Base-by-base conservation (phyloP, 495 filamentous ascomycete genomes). In the Penicillium egyptiacum region DNA sequence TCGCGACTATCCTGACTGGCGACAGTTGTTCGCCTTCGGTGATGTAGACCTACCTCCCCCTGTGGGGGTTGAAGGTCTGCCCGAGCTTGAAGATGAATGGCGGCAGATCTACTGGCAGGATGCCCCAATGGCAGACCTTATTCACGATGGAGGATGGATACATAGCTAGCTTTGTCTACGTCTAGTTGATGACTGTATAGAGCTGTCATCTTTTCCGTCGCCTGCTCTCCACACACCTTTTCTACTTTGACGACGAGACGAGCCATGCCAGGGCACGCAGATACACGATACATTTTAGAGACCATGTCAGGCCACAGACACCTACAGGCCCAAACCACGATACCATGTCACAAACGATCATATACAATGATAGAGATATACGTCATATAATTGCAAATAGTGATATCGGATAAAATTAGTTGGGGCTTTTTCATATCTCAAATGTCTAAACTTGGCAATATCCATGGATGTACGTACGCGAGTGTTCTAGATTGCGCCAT, bases 71-170 rank as follows among this genome's bases (percentile, higher is more conserved):
- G 76, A 78, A 30, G 74, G 71, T 11, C 57, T 78, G 0, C 66
- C 72, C 16, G 75, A 78, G 45, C 55, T 79, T 39, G 76, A 79
- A 60, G 73, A 79, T 28, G 76, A 79, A 58, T 79, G 76, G 76
- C 70, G 76, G 17, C 75, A 78, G 56, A 72, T 79, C 3, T 79
- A 79, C 55, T 76, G 73, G 76, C 75, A 78, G 55, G 76, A 79
- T 28, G 70, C 70, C 1, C 74, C 74, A 0, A 72, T 79, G 71
- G 67, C 75, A 14, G 76, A 78, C 58, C 61, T 79, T 26, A 61
- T 79, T 35, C 72, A 72, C 28, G 76, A 79, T 55, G 71, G 71
- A 25, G 67, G 70, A 19, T 76, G 74, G 74, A 69, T 74, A 50
- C 73, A 71, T 47, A 56, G 53, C 35, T 71, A 67, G 61, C 39